phyloP scores from a whole-genome alignment of 768 basidiomycete genomes.

The Mycena vitilis region DNA sequence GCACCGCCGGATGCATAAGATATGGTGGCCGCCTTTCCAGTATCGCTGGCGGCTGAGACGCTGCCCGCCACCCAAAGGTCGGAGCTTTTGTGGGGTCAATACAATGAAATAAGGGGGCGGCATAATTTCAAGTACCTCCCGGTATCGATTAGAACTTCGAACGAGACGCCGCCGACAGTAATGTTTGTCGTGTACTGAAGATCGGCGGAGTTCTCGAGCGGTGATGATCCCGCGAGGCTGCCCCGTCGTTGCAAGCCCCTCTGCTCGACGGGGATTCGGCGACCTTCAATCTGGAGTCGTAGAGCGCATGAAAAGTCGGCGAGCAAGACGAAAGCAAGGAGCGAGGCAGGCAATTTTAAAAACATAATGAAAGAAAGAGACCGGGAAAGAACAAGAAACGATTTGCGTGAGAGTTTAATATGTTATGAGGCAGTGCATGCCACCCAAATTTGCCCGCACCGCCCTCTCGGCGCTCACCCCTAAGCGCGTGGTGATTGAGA shows the following conservation, averaged over 20 bases:
- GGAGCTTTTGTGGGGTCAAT: conserved; percentile 56
- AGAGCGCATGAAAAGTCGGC: conserved; percentile 50
- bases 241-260: conserved; percentile 39
- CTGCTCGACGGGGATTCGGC: conserved; percentile 54
- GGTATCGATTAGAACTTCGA: conserved; percentile 79
- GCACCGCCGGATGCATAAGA: conserved; percentile 79
- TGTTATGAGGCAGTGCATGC: conserved; percentile 25
- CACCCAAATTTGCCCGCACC: neutral
- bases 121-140: conserved; percentile 65
- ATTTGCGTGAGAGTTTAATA: conserved; percentile 37
- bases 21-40: conserved; percentile 66
- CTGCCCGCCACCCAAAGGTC: conserved; percentile 77
- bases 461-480: conserved; percentile 4
- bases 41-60: conserved; percentile 63
- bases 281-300: conserved; percentile 45
- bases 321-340: conserved; percentile 58
- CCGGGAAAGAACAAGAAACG: conserved; percentile 33
- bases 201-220: conserved; percentile 75
- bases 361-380: conserved; percentile 37
- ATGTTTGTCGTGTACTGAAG: conserved; percentile 80
- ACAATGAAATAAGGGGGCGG: neutral
- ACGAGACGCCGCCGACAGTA: conserved; percentile 67
- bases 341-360: conserved; percentile 49
- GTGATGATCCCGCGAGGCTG: conserved; percentile 47
- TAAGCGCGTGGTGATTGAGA: conserved; percentile 19